phyloP scores from a whole-genome alignment of 768 basidiomycete genomes.

The Harrya chromipes region DNA sequence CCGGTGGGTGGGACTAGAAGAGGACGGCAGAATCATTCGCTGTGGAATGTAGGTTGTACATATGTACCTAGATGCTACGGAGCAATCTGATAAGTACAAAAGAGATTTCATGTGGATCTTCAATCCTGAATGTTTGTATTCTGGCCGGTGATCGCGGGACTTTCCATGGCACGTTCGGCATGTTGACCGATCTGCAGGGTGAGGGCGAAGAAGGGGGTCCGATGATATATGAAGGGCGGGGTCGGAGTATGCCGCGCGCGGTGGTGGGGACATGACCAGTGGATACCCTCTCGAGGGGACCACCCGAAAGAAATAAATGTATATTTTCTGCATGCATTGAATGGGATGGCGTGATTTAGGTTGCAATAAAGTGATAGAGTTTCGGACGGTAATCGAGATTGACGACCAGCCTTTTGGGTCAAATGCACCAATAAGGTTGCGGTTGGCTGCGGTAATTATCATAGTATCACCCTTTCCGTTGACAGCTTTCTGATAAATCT shows the following conservation, averaged over 20 bases:
- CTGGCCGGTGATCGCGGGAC: slow-evolving; percentile 24
- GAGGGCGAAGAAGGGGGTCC: slow-evolving; percentile 17
- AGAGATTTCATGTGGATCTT: slow-evolving; percentile 5
- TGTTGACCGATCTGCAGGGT: slow-evolving; percentile 21
- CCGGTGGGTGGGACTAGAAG: background rate
- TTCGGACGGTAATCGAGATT: slow-evolving; percentile 43
- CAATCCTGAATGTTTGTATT: background rate
- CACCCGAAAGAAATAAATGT: background rate
- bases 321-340: slow-evolving; percentile 6
- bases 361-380: slow-evolving; percentile 57
- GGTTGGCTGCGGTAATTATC: slow-evolving; percentile 27
- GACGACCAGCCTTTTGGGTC: slow-evolving; percentile 41
- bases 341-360: slow-evolving; percentile 33
- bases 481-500: slow-evolving; percentile 29
- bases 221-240: slow-evolving; percentile 5
- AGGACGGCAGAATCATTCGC: slow-evolving; percentile 3
- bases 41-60: no score
- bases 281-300: background rate
- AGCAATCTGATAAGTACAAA: slow-evolving; percentile 17
- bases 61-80: background rate
- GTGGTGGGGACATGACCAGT: background rate
- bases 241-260: slow-evolving; percentile 10
- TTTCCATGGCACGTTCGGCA: slow-evolving; percentile 10
- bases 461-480: slow-evolving; percentile 19
- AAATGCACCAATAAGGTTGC: slow-evolving; percentile 36